Evolutionary conservation across 2,329 filamentous ascomycete species (phyloP).

Genomic region (Ceratocystis lukuohia): DNA sequence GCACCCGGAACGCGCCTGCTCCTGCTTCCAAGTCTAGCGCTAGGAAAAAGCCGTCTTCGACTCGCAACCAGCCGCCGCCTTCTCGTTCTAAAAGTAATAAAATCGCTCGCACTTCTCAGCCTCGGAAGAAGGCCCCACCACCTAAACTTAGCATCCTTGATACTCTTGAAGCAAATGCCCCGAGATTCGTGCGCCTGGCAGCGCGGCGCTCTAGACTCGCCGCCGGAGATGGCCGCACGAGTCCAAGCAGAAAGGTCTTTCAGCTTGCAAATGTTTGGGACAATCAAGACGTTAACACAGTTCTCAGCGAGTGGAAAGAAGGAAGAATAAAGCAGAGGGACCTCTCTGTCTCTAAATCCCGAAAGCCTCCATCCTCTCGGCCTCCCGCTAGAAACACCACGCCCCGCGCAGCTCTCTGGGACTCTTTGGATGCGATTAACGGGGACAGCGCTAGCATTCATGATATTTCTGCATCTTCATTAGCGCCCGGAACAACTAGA

Average conservation of each 20-base stretch:
- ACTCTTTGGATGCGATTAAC: neutral
- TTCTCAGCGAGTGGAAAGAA: conserved; percentile 43
- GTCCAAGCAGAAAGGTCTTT: conserved; percentile 43
- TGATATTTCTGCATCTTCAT: neutral
- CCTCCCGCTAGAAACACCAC: neutral
- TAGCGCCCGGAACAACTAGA: neutral
- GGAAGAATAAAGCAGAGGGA: conserved; percentile 31
- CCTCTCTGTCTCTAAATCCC: conserved; percentile 5
- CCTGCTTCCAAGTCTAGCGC: neutral
- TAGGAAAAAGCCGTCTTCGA: neutral
- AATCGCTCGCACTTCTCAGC: neutral
- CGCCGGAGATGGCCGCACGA: conserved; percentile 39
- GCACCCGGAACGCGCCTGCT: neutral
- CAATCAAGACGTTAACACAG: conserved; percentile 42
- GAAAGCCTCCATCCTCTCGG: neutral
- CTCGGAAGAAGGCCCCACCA: conserved; percentile 22
- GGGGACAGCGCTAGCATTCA: neutral
- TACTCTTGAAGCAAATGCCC: conserved; percentile 39
- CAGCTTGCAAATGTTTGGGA: conserved; percentile 47
- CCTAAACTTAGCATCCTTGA: conserved; percentile 49
- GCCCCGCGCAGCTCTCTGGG: neutral
- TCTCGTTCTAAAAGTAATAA: neutral
- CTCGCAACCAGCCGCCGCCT: neutral
- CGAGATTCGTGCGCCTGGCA: conserved; percentile 47
- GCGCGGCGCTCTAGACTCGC: conserved; percentile 41